Evolutionary conservation across 2,329 filamentous ascomycete genomes (phyloP), one percentile per base, ranked within the genome.

Genomic region (Fusarium beomiforme): DNA sequence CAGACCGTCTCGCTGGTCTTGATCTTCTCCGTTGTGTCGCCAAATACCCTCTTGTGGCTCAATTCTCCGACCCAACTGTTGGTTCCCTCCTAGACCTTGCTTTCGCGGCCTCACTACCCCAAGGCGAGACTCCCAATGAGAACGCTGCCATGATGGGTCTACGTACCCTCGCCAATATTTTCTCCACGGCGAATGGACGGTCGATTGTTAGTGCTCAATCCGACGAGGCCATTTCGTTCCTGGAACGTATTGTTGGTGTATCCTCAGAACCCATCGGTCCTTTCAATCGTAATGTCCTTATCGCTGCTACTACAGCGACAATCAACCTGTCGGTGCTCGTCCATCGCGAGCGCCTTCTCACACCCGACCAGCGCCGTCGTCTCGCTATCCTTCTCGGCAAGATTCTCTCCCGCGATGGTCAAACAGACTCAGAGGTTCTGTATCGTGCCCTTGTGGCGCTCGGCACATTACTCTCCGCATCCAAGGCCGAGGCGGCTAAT

Each of bases 61-160:
- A 87, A 11, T 88, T 88, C 53, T 82, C 83, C 0, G 86, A 89
- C 54, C 81, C 86, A 1, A 81, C 83, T 5, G 82, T 85, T 33
- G 84, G 83, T 6, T 90, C 88, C 37, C 83, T 95, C 16, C 82
- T 98, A 10, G 85, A 90, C 36, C 79, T 85, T 9, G 83, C 83
- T 23, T 79, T 87, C 5, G 78, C 44, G 73, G 82, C 39, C 65
- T 85, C 69, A 70, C 80, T 70, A 67, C 81, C 79, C 2, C 86
- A 89, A 12, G 79, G 82, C 8, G 82, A 87, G 1, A 85, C 89
- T 4, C 84, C 92, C 0, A 90, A 90, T 39, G 87, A 91, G 57
- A 98, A 98, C 80, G 94, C 94, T 72, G 88, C 90, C 14, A 97
- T 98, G 91, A 92, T 99, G 85, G 91, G 92, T 0, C 85, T 94